phyloP scores from a whole-genome alignment of 2,329 filamentous ascomycete species.

The Paecilomyces sp. region DNA sequence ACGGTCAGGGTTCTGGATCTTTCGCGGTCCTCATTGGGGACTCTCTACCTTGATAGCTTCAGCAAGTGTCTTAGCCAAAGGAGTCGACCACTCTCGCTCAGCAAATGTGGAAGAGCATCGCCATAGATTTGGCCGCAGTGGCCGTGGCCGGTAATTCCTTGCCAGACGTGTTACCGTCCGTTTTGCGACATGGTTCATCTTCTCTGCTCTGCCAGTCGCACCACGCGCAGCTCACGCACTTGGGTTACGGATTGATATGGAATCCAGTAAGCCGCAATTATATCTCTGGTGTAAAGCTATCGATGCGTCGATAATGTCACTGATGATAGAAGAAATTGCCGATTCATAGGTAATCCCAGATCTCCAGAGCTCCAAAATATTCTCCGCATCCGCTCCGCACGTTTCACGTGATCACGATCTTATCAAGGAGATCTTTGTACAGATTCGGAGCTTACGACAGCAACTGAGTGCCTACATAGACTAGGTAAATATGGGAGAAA shows the following conservation, averaged over 20 bases:
- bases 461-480: background rate
- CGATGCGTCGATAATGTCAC: background rate
- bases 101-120: conserved; percentile 29
- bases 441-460: background rate
- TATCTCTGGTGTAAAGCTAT: background rate
- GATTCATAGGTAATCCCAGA: background rate
- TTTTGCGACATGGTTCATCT: conserved; percentile 2
- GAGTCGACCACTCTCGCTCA: conserved; percentile 76
- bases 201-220: background rate
- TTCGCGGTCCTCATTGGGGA: background rate
- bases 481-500: background rate
- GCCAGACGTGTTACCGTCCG: background rate
- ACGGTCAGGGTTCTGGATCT: background rate
- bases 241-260: background rate
- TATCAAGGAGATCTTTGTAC: background rate
- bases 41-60: conserved; percentile 70
- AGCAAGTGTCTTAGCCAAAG: conserved; percentile 77
- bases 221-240: background rate
- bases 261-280: background rate
- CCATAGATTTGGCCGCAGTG: conserved; percentile 2
- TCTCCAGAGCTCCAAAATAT: background rate
- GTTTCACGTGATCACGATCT: background rate
- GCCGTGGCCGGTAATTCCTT: background rate
- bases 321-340: background rate
- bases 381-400: background rate